phyloP scores from a whole-genome alignment of 179 eudicot species.

The Beta corolliflora region DNA sequence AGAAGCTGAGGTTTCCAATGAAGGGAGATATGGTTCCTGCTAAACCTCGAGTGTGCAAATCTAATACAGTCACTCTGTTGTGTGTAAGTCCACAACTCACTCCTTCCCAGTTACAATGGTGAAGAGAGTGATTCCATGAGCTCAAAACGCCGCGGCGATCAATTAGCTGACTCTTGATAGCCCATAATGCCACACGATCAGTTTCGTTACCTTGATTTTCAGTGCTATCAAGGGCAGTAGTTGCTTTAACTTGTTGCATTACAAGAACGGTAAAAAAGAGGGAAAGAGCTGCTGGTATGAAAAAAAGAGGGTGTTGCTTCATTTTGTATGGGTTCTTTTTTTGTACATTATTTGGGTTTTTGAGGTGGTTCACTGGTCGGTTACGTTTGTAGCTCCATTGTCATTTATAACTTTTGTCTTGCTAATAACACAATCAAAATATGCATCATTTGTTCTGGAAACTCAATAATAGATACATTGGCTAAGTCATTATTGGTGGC shows the following conservation, averaged over 20 bases:
- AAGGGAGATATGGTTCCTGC: conserved; percentile 34
- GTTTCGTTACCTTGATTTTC: neutral
- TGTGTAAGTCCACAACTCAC: conserved; percentile 21
- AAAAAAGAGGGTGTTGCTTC: neutral
- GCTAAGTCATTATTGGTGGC: too few relatives aligned
- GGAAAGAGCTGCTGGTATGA: neutral
- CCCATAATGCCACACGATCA: conserved; percentile 16
- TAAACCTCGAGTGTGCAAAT: conserved; percentile 4
- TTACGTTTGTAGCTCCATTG: too few relatives aligned
- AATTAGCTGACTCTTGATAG: conserved; percentile 19
- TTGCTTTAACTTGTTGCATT: neutral
- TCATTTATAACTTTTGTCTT: too few relatives aligned
- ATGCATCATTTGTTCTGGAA: too few relatives aligned
- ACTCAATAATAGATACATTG: too few relatives aligned
- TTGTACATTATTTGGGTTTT: too few relatives aligned
- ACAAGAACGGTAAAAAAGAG: neutral
- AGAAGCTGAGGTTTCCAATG: conserved; percentile 35
- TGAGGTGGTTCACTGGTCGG: too few relatives aligned
- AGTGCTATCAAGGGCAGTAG: neutral
- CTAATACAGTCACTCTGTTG: conserved; percentile 18
- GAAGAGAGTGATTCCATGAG: conserved; percentile 28
- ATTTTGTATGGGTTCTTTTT: neutral
- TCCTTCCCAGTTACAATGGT: conserved; percentile 29
- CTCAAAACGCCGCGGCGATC: conserved; percentile 4
- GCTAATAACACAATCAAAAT: too few relatives aligned